Percentiles rank a stretch among this genome's conserved stretches.
These are phyloP conservation scores for Pneumocystis carinii DNA, from an alignment of 1,139 yeast species.

Conservation along the genomic window DNA sequence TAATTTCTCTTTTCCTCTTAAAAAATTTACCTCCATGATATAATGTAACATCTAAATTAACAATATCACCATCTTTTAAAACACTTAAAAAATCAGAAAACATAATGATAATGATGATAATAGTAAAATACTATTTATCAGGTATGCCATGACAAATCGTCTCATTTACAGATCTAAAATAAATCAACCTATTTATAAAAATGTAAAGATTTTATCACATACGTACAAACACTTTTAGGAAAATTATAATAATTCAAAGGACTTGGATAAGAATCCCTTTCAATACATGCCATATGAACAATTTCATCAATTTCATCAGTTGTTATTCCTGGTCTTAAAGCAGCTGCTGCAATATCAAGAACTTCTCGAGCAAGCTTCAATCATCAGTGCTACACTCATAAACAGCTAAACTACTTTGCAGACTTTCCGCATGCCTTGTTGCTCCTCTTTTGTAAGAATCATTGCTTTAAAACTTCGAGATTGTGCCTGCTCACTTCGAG, in stretches of 20 bases:
- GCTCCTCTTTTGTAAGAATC: conserved; percentile 46
- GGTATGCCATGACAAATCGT: neutral
- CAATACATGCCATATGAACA: conserved; percentile 76
- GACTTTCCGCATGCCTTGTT: conserved; percentile 58
- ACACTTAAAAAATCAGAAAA: conserved; percentile 60
- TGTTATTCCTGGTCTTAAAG: conserved; percentile 72
- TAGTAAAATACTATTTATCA: conserved; percentile 19
- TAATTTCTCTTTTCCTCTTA: neutral
- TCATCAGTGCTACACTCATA: neutral
- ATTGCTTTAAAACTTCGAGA: conserved; percentile 57
- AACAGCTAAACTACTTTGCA: conserved; percentile 26
- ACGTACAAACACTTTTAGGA: conserved; percentile 87
- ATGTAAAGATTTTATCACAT: conserved; percentile 30
- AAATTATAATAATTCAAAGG: conserved; percentile 89
- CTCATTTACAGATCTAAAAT: conserved; percentile 1
- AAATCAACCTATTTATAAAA: neutral
- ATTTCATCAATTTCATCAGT: conserved; percentile 84
- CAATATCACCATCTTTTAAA: conserved; percentile 83
- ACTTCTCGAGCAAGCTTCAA: conserved; percentile 59
- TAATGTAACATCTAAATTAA: conserved; percentile 77
- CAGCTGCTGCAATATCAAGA: conserved; percentile 72
- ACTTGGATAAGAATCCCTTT: conserved; percentile 85
- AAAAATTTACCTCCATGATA: conserved; percentile 32
- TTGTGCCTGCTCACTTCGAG: conserved; percentile 58
- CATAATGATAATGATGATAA: neutral